Evolutionary conservation across 352 stramenopile species (phyloP).

Genomic region (Phytophthora rubi): DNA sequence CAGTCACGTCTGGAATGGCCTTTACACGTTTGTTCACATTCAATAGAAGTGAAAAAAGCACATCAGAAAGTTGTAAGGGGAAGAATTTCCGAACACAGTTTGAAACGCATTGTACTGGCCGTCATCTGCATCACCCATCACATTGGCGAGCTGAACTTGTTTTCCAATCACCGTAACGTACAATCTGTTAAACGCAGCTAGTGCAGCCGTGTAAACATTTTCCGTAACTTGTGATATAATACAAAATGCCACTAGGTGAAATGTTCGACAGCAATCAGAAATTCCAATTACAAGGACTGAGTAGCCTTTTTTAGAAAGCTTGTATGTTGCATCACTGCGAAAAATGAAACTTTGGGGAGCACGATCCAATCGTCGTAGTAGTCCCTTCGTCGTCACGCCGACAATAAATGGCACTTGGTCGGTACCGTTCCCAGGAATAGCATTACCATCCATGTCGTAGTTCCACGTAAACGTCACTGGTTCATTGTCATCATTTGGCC

Average conservation of each 20-base stretch:
- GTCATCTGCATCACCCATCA: background rate
- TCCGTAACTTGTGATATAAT: too few relatives aligned
- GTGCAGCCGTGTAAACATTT: too few relatives aligned
- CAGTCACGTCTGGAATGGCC: background rate
- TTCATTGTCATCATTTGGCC: background rate
- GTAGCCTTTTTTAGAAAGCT: background rate
- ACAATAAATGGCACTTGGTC: background rate
- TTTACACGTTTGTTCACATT: background rate
- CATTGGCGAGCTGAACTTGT: background rate
- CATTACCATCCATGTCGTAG: background rate
- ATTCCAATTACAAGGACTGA: background rate
- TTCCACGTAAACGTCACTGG: background rate
- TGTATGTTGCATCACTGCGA: background rate
- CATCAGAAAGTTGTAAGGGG: background rate
- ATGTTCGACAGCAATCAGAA: background rate
- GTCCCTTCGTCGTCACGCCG: background rate
- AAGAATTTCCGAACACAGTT: background rate
- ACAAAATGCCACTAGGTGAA: background rate
- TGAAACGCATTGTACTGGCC: background rate
- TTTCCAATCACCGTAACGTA: background rate
- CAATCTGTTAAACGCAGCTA: background rate
- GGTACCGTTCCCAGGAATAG: background rate
- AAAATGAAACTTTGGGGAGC: background rate
- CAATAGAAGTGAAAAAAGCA: background rate
- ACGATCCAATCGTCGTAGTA: background rate